Evolutionary conservation across 208 protist species (phyloP), one percentile per base, ranked within the genome.

Genomic region (Naegleria fowleri): DNA sequence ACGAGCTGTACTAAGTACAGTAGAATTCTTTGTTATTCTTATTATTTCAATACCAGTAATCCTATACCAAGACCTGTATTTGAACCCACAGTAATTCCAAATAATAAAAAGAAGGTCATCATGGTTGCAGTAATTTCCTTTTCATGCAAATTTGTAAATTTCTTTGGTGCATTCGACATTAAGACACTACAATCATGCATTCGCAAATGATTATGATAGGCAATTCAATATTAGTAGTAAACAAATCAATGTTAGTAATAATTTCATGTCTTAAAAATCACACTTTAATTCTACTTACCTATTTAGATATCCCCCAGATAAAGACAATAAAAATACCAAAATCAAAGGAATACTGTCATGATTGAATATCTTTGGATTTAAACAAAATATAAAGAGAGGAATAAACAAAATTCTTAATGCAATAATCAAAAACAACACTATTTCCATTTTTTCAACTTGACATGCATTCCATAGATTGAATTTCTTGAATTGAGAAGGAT

Each of bases 231-330:
- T n/a, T n/a, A n/a, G n/a, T n/a, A n/a, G n/a, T n/a, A n/a, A n/a
- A n/a, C n/a, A n/a, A n/a, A n/a, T n/a, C n/a, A n/a, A n/a, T n/a
- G n/a, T n/a, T n/a, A n/a, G n/a, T n/a, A n/a, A n/a, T n/a, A n/a
- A n/a, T n/a, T n/a, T n/a, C n/a, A n/a, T n/a, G n/a, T n/a, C n/a
- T n/a, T n/a, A n/a, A n/a, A n/a, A n/a, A n/a, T n/a, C 43, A 48
- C 43, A 48, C 43, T 9, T n/a, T 7, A 48, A 48, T 48, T 93
- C 40, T 48, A 48, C 43, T 9, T 48, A 48, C 43, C 43, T 48
- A 48, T 94, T 95, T 55, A 95, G 94, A 92, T 96, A 96, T n/a
- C 96, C 96, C 75, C 96, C 96, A 0, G 95, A 96, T 52, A 97
- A 90, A 33, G 95, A 36, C 6, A 90, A n/a, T 7, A 76, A 3